phyloP scores from a whole-genome alignment of 306 rosid species.

The Psophocarpus tetragonolobus region DNA sequence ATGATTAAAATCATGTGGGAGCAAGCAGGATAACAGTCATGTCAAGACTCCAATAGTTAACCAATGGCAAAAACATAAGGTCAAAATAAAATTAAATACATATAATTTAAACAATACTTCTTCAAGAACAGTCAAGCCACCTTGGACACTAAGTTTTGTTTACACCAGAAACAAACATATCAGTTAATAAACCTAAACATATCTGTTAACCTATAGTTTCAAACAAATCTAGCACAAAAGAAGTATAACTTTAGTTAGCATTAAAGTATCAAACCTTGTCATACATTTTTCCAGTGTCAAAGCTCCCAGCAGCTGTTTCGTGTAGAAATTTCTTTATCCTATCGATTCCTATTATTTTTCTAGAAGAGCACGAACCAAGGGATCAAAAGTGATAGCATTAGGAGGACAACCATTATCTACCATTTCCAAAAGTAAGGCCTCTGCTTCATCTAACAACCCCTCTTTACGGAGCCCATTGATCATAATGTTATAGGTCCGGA shows the following conservation, averaged over 20 bases:
- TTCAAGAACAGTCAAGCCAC: slow-evolving; percentile 14
- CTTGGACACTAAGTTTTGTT: background rate
- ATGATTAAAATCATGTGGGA: too few relatives aligned
- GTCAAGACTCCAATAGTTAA: background rate
- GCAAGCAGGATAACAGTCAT: too few relatives aligned
- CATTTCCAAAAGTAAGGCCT: slow-evolving; percentile 37
- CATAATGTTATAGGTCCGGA: slow-evolving; percentile 40
- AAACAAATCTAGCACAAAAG: background rate
- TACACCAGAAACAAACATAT: slow-evolving; percentile 18
- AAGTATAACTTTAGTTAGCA: background rate
- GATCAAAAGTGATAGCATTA: slow-evolving; percentile 34
- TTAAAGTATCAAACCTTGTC: slow-evolving; percentile 15
- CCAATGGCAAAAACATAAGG: background rate
- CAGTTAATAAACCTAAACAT: too few relatives aligned
- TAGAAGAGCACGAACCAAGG: slow-evolving; percentile 32
- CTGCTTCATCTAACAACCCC: slow-evolving; percentile 39
- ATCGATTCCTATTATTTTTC: slow-evolving; percentile 1
- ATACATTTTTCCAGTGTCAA: slow-evolving; percentile 1
- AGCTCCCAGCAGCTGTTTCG: slow-evolving; percentile 16
- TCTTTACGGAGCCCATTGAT: slow-evolving; percentile 38
- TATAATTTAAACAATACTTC: background rate
- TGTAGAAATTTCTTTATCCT: slow-evolving; percentile 14
- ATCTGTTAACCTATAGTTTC: background rate
- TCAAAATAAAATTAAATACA: background rate
- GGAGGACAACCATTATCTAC: slow-evolving; percentile 31